Base-by-base conservation (phyloP, 352 stramenopile genomes). In the Pythium biforme region DNA sequence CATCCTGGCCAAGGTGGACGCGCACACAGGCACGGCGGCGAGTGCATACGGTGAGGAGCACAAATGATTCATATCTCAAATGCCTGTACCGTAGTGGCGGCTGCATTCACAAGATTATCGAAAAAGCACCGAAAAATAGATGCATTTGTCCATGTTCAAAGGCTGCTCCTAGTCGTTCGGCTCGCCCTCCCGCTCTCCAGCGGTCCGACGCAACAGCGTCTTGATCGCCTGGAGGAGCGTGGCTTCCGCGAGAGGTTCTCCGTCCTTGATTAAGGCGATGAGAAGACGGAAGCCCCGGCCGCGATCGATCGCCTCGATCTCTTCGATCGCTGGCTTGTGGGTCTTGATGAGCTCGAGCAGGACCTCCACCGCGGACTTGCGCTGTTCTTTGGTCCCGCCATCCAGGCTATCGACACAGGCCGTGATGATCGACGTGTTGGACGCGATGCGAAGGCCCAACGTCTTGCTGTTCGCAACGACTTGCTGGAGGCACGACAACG, bases 1-100 rank as follows among this genome's bases (percentile, higher is more conserved):
- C 12, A 87, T 91, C 55, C 22, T 90, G 9, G 62, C 68, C 2
- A 92, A 90, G 48, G 73, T 88, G 20, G 80, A 91, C 25, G 40
- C 33, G 6, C 49, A 40, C n/a, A 7, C 31, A 29, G 26, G 47
- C n/a, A n/a, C n/a, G n/a, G n/a, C n/a, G n/a, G n/a, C n/a, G n/a
- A n/a, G n/a, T n/a, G n/a, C n/a, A n/a, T n/a, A n/a, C n/a, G n/a
- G n/a, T n/a, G 23, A 37, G 25, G 25, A n/a, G 4, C 31, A 37
- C 31, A 10, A 37, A 11, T 37, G 31, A 37, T 14, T 11, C 31
- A 37, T n/a, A n/a, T n/a, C n/a, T n/a, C n/a, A n/a, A n/a, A n/a
- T n/a, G n/a, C n/a, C n/a, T n/a, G n/a, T n/a, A n/a, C n/a, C n/a
- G n/a, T n/a, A n/a, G n/a, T n/a, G n/a, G n/a, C n/a, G n/a, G n/a